Conservation (phyloP, 768 basidiomycete species). For the Cystofilobasidium capitatum region DNA sequence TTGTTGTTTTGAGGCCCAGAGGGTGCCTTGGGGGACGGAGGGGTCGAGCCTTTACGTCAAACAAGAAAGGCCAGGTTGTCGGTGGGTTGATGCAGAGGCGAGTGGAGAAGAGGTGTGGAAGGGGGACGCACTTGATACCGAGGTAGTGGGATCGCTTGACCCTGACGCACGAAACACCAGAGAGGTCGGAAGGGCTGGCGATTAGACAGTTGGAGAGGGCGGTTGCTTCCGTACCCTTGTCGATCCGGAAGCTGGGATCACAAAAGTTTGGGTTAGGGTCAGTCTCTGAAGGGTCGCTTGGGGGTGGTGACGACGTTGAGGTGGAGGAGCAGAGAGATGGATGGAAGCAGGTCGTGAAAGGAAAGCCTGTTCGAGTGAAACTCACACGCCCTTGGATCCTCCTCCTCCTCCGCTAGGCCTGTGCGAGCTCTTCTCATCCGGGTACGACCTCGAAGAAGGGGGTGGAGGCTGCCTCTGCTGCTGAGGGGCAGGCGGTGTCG, state of each 20-base stretch:
- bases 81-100: not conserved
- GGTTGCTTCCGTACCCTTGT: slow-evolving; percentile 23
- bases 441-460: not conserved
- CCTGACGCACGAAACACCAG: slow-evolving; percentile 16
- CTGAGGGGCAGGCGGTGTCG: not conserved
- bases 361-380: not conserved
- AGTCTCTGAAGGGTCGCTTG: too few relatives aligned
- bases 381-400: not conserved
- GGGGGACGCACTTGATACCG: slow-evolving; percentile 12
- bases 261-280: too few relatives aligned
- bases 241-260: slow-evolving; percentile 17
- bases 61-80: too few relatives aligned
- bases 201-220: slow-evolving; percentile 25
- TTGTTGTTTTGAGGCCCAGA: slow-evolving; percentile 69
- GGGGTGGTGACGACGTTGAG: not conserved
- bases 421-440: not conserved
- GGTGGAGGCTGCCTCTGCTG: not conserved
- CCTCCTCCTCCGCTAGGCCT: not conserved
- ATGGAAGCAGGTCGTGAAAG: not conserved
- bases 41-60: slow-evolving; percentile 36
- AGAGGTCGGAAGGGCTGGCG: slow-evolving; percentile 14
- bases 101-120: not conserved
- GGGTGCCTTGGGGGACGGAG: slow-evolving; percentile 52
- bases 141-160: slow-evolving; percentile 24
- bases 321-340: not conserved